Evolutionary conservation across 31 red algal genomes (phyloP).

Genomic region (Asparagopsis taxiformis): DNA sequence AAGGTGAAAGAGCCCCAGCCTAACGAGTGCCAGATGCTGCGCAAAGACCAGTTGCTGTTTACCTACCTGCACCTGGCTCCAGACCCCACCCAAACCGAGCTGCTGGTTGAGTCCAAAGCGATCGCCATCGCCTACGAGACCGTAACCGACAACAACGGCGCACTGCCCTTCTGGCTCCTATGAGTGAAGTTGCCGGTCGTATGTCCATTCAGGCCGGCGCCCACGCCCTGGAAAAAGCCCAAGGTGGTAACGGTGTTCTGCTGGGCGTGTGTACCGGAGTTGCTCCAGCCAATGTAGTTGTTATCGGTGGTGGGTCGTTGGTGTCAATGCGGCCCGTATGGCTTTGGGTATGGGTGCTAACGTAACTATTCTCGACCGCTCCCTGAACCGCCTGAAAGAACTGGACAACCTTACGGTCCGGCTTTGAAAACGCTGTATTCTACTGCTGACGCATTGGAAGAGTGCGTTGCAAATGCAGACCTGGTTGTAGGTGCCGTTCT

Average conservation of each 20-base stretch:
- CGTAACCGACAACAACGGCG: neutral
- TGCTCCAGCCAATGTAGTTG: neutral
- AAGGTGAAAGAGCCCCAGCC: neutral
- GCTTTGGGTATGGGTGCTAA: neutral
- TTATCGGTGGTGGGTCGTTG: neutral
- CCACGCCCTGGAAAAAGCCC: neutral
- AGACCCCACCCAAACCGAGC: neutral
- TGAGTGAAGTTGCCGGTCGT: neutral
- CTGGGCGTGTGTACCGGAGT: neutral
- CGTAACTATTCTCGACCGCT: neutral
- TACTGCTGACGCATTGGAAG: neutral
- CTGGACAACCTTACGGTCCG: neutral
- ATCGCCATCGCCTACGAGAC: slow-evolving; percentile 4
- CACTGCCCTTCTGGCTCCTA: neutral
- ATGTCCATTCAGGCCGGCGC: neutral
- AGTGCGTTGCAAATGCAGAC: neutral
- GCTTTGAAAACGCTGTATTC: neutral
- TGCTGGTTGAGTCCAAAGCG: neutral
- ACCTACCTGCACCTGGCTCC: neutral
- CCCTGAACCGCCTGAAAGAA: neutral
- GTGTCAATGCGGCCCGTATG: neutral
- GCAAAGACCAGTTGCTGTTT: neutral
- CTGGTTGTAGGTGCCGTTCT: neutral
- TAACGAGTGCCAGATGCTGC: neutral
- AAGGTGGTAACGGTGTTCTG: neutral